Percentiles rank a stretch among this genome's conserved stretches.
Conservation (phyloP, 371 early-diverging fungal genomes). For the Neoconidiobolus thromboides region DNA sequence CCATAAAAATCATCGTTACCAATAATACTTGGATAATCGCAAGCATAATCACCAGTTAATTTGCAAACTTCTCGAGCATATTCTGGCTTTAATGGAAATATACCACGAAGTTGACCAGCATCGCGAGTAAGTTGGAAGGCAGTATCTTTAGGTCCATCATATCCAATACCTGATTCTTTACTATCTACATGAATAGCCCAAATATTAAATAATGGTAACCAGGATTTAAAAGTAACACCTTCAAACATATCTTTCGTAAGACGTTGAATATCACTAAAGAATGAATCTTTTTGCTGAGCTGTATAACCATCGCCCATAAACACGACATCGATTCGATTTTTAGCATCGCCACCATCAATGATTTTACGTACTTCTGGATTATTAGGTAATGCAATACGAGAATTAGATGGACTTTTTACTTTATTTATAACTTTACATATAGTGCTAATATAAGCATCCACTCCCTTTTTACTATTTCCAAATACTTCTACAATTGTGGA, state of each 20-base stretch:
- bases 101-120: slow-evolving; percentile 34
- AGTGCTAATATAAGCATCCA: not conserved
- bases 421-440: not conserved
- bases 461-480: not conserved
- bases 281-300: slow-evolving; percentile 18
- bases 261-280: slow-evolving; percentile 27
- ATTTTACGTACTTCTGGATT: slow-evolving; percentile 2
- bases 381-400: no score
- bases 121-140: slow-evolving; percentile 35
- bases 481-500: not conserved
- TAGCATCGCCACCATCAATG: slow-evolving; percentile 20
- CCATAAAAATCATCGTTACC: slow-evolving; percentile 36
- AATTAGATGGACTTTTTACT: no score
- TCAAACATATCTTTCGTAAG: slow-evolving; percentile 33
- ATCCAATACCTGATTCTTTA: slow-evolving; percentile 28
- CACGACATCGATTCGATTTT: slow-evolving; percentile 32
- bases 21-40: slow-evolving; percentile 35
- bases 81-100: slow-evolving; percentile 22
- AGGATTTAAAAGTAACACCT: slow-evolving; percentile 25
- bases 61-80: slow-evolving; percentile 25
- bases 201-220: slow-evolving; percentile 31
- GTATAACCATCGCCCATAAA: slow-evolving; percentile 45
- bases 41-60: slow-evolving; percentile 20
- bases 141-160: slow-evolving; percentile 23
- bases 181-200: slow-evolving; percentile 28